Evolutionary conservation across 371 early-diverging fungal species (phyloP).

Genomic region (Syncephalastrum racemosum): DNA sequence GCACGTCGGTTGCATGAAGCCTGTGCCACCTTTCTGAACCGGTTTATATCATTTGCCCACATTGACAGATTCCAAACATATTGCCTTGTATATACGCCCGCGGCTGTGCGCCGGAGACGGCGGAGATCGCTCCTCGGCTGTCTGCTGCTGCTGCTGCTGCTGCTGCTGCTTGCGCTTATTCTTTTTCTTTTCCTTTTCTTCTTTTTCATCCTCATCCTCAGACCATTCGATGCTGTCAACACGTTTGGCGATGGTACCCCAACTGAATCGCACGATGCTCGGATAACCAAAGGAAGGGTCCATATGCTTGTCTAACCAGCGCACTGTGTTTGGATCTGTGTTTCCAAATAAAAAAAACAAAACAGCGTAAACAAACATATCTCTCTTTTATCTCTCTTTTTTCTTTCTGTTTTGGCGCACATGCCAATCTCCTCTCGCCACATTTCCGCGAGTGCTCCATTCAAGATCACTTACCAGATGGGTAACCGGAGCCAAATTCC

Average conservation of each 20-base stretch:
- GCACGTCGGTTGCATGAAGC: not conserved
- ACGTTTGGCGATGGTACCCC: constrained; percentile 87
- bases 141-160: not conserved
- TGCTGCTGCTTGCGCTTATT: constrained; percentile 10
- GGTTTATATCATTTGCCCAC: constrained; percentile 1
- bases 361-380: constrained; percentile 1
- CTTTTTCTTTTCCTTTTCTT: constrained; percentile 8
- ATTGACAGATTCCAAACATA: constrained; percentile 12
- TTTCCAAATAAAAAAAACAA: constrained; percentile 6
- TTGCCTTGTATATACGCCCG: constrained; percentile 15
- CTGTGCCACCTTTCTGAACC: constrained; percentile 1
- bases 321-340: constrained; percentile 89
- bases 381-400: not conserved
- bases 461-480: constrained; percentile 60
- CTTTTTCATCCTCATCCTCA: constrained; percentile 26
- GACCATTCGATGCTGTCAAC: constrained; percentile 59
- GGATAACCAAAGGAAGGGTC: constrained; percentile 96
- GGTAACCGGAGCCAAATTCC: constrained; percentile 96
- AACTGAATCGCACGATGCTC: constrained; percentile 91
- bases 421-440: not conserved
- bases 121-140: not conserved
- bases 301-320: constrained; percentile 83
- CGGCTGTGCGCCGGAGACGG: not conserved
- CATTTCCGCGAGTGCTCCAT: not conserved
- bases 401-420: not conserved